Percentiles rank a stretch among this genome's conserved stretches.
These are phyloP conservation scores for Penicillium sp. DNA, from an alignment of 2,329 filamentous ascomycete genomes.

Conservation along the genomic window DNA sequence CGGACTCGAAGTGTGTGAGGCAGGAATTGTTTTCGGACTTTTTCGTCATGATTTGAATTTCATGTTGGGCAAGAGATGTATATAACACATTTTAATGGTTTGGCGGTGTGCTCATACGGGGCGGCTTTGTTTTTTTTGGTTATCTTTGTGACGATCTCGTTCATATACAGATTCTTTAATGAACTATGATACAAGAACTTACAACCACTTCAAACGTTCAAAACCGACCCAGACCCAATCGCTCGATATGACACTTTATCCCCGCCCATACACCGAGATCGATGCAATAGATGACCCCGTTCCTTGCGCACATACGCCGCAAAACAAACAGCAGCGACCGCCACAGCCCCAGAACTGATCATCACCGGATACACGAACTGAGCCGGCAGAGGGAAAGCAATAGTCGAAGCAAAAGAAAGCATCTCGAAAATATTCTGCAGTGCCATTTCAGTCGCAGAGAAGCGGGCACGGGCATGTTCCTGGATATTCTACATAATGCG, in stretches of 20 bases:
- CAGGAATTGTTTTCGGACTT: conserved; percentile 34
- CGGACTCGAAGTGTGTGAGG: conserved; percentile 35
- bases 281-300: conserved; percentile 60
- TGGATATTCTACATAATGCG: conserved; percentile 49
- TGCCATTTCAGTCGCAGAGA: conserved; percentile 66
- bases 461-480: conserved; percentile 58
- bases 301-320: conserved; percentile 56
- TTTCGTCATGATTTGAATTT: conserved; percentile 31
- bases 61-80: background rate
- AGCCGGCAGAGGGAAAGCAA: conserved; percentile 60
- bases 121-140: background rate
- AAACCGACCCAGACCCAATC: background rate
- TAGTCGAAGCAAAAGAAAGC: conserved; percentile 62
- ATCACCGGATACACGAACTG: conserved; percentile 64
- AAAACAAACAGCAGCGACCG: conserved; percentile 42
- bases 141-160: background rate
- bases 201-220: background rate
- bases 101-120: background rate
- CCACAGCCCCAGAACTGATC: conserved; percentile 50
- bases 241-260: conserved; percentile 12
- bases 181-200: background rate
- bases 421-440: conserved; percentile 70
- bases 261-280: conserved; percentile 18
- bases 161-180: background rate
- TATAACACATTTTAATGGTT: background rate